Evolutionary conservation across 768 basidiomycete species (phyloP), one percentile per base, ranked within the genome.

Genomic region (Naganishia friedmannii): DNA sequence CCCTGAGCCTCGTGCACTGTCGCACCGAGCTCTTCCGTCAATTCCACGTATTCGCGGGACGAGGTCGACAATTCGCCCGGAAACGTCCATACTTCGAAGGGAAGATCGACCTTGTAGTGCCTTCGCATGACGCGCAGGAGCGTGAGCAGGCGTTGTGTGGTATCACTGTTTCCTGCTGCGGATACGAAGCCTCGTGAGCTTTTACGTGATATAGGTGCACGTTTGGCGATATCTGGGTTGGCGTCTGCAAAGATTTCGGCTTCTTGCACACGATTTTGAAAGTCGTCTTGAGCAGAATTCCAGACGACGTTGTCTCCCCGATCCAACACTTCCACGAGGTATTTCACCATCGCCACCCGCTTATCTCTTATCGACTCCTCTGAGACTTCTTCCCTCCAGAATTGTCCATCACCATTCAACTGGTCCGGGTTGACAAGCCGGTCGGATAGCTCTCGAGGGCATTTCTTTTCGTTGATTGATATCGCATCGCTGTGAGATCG

Each of bases 101-200:
- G 83, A 0, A 84, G 78, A 10, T 54, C 74, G 58, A 76, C 76
- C 13, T 75, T 69, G 68, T 80, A 73, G 10, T 74, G 70, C 10
- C 72, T 68, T 15, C 80, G 77, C 0, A 84, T 75, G 55, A 82
- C 76, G 34, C 77, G 74, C 28, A 84, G 74, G 4, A 77, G 75
- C 4, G 79, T 79, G 28, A 82, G 74, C 7, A 81, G 73, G 17
- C 82, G 77, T 1, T 72, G 53, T 0, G 78, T 77, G 5, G 83
- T 84, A 71, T 83, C 83, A 76, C 74, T 73, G 73, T 82, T 83
- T n/a, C 82, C 83, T 0, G 78, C 82, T 0, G 82, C 81, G 28
- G 82, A 70, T 39, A 83, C 82, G 31, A 83, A 77, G 0, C 83
- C 82, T 55, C 79, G 74, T 23, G 57, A n/a, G 57, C 48, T 3